A percentile compares a stretch with the other conserved stretches of the same genome.
Conservation (phyloP, 306 rosid species). For the Trifolium repens region DNA sequence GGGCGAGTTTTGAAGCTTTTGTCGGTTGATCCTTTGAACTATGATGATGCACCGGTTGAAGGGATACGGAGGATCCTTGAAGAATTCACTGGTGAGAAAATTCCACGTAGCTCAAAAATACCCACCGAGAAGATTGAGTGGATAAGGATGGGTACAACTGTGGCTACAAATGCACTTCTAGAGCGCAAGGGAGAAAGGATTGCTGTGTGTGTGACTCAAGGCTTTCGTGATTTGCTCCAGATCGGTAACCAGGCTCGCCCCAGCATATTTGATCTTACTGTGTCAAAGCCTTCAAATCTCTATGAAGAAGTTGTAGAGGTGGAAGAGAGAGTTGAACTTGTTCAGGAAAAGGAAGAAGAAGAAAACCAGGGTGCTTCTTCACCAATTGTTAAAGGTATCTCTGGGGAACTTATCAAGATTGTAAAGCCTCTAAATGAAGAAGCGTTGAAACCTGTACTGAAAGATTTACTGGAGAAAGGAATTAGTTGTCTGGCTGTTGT, state of each 20-base stretch:
- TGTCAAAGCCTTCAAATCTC: conserved; percentile 80
- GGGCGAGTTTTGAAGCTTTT: conserved; percentile 81
- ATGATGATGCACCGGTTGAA: conserved; percentile 92
- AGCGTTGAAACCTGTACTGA: conserved; percentile 62
- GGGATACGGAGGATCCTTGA: conserved; percentile 87
- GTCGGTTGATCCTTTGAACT: conserved; percentile 90
- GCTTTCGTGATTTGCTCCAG: conserved; percentile 86
- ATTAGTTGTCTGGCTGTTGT: conserved; percentile 86
- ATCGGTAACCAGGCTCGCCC: conserved; percentile 99
- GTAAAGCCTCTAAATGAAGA: conserved; percentile 74
- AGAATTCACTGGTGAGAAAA: conserved; percentile 59
- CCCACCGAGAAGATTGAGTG: conserved; percentile 92
- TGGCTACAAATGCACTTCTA: conserved; percentile 90
- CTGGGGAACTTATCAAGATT: conserved; percentile 84
- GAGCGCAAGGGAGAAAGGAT: conserved; percentile 92
- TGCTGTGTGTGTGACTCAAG: conserved; percentile 87
- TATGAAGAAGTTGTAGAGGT: conserved; percentile 89
- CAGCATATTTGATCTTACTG: conserved; percentile 82
- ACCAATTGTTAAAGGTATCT: conserved; percentile 65
- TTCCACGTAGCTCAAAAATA: conserved; percentile 64
- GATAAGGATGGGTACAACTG: conserved; percentile 99
- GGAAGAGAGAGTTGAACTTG: conserved; percentile 82
- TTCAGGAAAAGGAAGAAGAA: conserved; percentile 53
- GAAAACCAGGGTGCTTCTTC: conserved; percentile 45
- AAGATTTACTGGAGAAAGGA: conserved; percentile 66